phyloP scores from a whole-genome alignment of 2,329 filamentous ascomycete genomes.

The Ceratocystis ficicola region DNA sequence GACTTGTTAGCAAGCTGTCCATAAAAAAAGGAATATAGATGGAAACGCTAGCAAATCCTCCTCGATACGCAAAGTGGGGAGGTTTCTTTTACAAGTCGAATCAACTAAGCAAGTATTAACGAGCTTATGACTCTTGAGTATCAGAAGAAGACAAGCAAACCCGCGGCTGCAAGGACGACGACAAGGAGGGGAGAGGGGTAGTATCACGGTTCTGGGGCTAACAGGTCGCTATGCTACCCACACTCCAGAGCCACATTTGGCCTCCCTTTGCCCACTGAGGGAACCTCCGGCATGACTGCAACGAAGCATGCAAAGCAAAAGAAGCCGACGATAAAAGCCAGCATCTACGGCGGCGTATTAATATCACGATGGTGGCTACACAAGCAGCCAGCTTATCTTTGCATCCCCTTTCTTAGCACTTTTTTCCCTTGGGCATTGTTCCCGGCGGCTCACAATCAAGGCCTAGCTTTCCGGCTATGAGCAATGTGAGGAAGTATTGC shows the following conservation, averaged over 20 bases:
- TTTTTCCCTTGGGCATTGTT: background rate
- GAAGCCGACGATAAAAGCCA: background rate
- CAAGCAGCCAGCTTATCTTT: background rate
- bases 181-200: background rate
- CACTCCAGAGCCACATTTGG: background rate
- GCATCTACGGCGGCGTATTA: background rate
- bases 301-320: background rate
- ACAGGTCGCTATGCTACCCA: background rate
- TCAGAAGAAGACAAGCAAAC: background rate
- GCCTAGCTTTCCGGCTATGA: background rate
- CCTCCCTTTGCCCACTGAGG: background rate
- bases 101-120: background rate
- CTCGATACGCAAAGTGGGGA: background rate
- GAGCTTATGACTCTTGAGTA: background rate
- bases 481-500: background rate
- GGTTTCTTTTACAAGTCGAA: background rate
- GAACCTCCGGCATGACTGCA: background rate
- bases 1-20: background rate
- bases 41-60: constrained; percentile 2
- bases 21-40: background rate
- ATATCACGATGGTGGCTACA: background rate
- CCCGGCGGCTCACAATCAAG: background rate
- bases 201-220: background rate
- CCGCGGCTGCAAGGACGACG: background rate
- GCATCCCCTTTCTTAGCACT: background rate